Evolutionary conservation across 805 yeast genomes (phyloP), one percentile per base, ranked within the genome.

Genomic region (Candida arabinofermentans): DNA sequence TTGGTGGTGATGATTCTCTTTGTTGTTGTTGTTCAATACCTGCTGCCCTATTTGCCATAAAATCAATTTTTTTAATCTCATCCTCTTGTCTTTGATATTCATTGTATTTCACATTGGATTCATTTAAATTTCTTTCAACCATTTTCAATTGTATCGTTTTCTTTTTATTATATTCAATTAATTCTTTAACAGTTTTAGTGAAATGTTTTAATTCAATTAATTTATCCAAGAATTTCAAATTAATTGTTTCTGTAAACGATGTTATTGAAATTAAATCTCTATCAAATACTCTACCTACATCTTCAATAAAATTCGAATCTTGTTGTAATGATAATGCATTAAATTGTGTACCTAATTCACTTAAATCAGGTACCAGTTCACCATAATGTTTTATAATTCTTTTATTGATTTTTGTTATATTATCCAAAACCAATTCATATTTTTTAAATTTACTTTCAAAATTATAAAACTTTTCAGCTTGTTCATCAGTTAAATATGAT

Each of bases 211-310:
- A 46, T 40, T 65, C 70, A 16, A 62, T 54, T 22, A 65, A 40
- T 30, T 54, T 61, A 47, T 65, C 69, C 23, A 63, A 47, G 41
- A 64, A 62, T 17, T 51, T 53, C 30, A 61, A 44, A 39, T 60
- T 61, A 4, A 64, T 50, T 12, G 49, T 41, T 32, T 57, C 59
- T 22, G 53, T 40, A 9, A 76, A 61, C 9, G 67, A 55, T 39
- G 70, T 69, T 18, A 74, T 58, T 17, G 79, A 75, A 16, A 81
- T 74, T 46, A 75, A 80, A 29, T 75, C 78, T 30, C 81, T 75
- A 60, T 93, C 98, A 48, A 86, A 81, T 1, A 89, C 83, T 55
- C 86, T 89, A 1, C 98, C 97, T 23, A 88, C 77, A 47, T 80
- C 79, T 57, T 93, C 98, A 46, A 87, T 72, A 2, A 49, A 50